A percentile compares a stretch with the other conserved stretches of the same genome.
Conservation (phyloP, 2,329 filamentous ascomycete species). For the Pseudocercospora vitis region DNA sequence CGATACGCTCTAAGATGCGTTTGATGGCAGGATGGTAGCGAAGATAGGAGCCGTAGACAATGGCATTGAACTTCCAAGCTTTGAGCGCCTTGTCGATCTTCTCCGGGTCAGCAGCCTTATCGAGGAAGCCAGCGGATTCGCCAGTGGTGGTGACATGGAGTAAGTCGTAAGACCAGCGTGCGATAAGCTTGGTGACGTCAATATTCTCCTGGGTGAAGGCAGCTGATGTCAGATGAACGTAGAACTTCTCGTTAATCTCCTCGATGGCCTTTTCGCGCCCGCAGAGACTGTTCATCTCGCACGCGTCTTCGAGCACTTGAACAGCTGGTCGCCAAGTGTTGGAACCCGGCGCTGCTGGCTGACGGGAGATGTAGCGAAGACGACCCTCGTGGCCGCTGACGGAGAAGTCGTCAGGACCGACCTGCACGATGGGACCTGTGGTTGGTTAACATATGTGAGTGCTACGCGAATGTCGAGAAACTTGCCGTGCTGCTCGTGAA, state of each 20-base stretch:
- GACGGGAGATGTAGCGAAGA: neutral
- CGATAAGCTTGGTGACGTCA: slow-evolving; percentile 19
- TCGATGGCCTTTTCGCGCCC: slow-evolving; percentile 24
- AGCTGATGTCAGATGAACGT: slow-evolving; percentile 11
- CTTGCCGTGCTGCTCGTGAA: slow-evolving; percentile 23
- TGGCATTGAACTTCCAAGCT: slow-evolving; percentile 25
- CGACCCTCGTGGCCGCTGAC: slow-evolving; percentile 1
- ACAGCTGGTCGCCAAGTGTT: neutral
- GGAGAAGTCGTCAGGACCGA: slow-evolving; percentile 15
- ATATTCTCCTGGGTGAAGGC: slow-evolving; percentile 13
- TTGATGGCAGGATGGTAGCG: slow-evolving; percentile 27
- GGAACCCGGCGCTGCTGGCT: neutral
- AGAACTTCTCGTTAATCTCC: slow-evolving; percentile 20
- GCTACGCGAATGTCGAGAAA: neutral
- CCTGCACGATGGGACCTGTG: slow-evolving; percentile 24
- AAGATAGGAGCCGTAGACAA: slow-evolving; percentile 28
- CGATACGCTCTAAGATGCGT: slow-evolving; percentile 6
- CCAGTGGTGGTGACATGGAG: slow-evolving; percentile 27
- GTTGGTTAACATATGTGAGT: neutral
- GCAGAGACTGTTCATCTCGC: slow-evolving; percentile 23
- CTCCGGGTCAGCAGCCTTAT: slow-evolving; percentile 2
- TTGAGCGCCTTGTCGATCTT: slow-evolving; percentile 16
- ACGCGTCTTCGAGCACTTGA: neutral
- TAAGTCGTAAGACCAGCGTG: slow-evolving; percentile 28
- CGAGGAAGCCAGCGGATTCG: slow-evolving; percentile 25